These are phyloP conservation scores for Trichoderma sp. DNA, from an alignment of 2,329 filamentous ascomycete genomes.

Conservation along the genomic window DNA sequence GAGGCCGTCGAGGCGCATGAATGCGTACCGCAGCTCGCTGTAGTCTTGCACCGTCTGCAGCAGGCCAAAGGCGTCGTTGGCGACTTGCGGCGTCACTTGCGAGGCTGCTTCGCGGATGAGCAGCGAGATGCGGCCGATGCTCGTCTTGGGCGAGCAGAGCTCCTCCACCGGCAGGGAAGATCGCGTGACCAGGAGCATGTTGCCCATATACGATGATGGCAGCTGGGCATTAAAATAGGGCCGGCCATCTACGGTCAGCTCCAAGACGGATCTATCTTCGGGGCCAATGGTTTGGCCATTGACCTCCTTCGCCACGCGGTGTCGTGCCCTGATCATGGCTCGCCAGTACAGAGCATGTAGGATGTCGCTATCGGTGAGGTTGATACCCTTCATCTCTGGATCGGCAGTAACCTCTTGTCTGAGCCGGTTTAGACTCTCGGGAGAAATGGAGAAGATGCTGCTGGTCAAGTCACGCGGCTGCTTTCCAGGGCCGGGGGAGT, in stretches of 20 bases:
- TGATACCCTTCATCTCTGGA: slow-evolving; percentile 27
- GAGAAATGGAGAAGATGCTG: slow-evolving; percentile 37
- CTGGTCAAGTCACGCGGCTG: slow-evolving; percentile 29
- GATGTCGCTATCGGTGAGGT: slow-evolving; percentile 41
- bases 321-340: slow-evolving; percentile 38
- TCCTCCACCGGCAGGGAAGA: slow-evolving; percentile 31
- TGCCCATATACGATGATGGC: slow-evolving; percentile 37
- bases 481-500: not conserved
- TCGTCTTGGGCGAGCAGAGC: slow-evolving; percentile 35
- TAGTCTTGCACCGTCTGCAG: slow-evolving; percentile 34
- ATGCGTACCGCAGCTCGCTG: slow-evolving; percentile 30
- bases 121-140: slow-evolving; percentile 31
- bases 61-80: slow-evolving; percentile 36
- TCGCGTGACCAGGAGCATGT: slow-evolving; percentile 34
- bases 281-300: slow-evolving; percentile 27
- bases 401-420: not conserved
- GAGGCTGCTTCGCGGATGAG: slow-evolving; percentile 32
- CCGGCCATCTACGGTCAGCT: slow-evolving; percentile 38
- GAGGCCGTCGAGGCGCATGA: slow-evolving; percentile 34
- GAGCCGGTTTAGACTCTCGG: slow-evolving; percentile 32
- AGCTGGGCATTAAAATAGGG: slow-evolving; percentile 36
- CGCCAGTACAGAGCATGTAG: slow-evolving; percentile 46
- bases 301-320: slow-evolving; percentile 35
- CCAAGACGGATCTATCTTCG: slow-evolving; percentile 37
- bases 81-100: slow-evolving; percentile 32